Conservation (phyloP, 306 rosid genomes). For the Cucumis hystrix region DNA sequence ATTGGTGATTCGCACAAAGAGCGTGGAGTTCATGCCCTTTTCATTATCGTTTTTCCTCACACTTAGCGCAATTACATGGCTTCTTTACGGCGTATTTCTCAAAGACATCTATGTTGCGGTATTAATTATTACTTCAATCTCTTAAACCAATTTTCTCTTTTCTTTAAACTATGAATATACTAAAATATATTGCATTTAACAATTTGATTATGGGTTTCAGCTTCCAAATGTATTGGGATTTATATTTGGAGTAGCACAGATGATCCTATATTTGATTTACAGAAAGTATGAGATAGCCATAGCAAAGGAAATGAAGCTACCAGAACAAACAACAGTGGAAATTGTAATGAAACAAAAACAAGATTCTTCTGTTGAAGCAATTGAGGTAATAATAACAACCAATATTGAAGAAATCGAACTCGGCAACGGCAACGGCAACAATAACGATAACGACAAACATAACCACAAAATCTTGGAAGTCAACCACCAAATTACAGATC, state of each 20-base stretch:
- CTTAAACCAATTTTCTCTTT: neutral
- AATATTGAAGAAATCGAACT: neutral
- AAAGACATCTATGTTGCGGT: conserved; percentile 80
- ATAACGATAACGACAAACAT: neutral
- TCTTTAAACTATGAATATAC: too few relatives aligned
- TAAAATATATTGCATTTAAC: too few relatives aligned
- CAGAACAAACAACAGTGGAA: conserved; percentile 38
- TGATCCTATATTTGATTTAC: conserved; percentile 47
- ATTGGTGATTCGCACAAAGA: conserved; percentile 79
- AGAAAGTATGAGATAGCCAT: conserved; percentile 21
- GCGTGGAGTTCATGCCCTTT: conserved; percentile 96
- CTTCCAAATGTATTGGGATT: conserved; percentile 78
- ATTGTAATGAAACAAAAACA: conserved; percentile 13
- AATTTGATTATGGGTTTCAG: conserved; percentile 17
- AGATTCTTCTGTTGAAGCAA: neutral
- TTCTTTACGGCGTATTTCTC: conserved; percentile 49
- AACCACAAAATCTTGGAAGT: neutral
- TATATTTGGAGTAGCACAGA: conserved; percentile 62
- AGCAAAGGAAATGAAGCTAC: conserved; percentile 33
- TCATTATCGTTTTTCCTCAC: conserved; percentile 72
- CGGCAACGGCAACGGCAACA: neutral
- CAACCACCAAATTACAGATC: neutral
- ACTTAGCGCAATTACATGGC: conserved; percentile 68
- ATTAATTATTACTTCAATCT: conserved; percentile 13
- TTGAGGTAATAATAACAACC: neutral